These are phyloP conservation scores for Exutisphaerella laricina DNA, from an alignment of 2,329 filamentous ascomycete species.

Conservation along the genomic window DNA sequence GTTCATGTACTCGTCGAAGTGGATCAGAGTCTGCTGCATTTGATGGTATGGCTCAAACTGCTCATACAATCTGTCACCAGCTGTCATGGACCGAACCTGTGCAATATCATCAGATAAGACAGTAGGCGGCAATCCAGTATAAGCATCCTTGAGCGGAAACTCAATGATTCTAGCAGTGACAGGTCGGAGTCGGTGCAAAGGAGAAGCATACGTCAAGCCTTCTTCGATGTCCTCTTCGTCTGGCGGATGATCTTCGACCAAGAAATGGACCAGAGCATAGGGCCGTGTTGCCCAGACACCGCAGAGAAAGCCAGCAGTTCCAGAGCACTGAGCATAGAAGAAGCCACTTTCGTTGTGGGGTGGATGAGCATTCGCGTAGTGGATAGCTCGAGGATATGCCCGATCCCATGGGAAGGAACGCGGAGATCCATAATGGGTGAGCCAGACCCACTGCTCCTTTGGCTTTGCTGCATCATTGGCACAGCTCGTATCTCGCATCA, in stretches of 20 bases:
- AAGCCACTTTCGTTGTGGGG: constrained; percentile 15
- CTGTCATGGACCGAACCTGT: constrained; percentile 17
- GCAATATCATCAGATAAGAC: constrained; percentile 12
- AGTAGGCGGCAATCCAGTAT: constrained; percentile 12
- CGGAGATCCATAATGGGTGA: constrained; percentile 7
- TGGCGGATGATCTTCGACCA: constrained; percentile 12
- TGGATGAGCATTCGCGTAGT: constrained; percentile 11
- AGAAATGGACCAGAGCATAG: constrained; percentile 18
- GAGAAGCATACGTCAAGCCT: constrained; percentile 9
- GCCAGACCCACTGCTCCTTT: constrained; percentile 16
- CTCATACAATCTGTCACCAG: constrained; percentile 15
- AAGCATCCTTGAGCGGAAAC: constrained; percentile 15
- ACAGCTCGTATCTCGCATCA: constrained; percentile 12
- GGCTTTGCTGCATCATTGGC: constrained; percentile 3
- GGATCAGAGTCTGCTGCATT: constrained; percentile 8
- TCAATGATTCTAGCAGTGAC: constrained; percentile 19
- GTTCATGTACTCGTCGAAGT: constrained; percentile 16
- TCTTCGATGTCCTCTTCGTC: constrained; percentile 3
- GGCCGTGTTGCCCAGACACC: constrained; percentile 16
- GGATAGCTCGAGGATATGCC: constrained; percentile 12
- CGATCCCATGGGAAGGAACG: constrained; percentile 10
- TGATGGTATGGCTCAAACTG: constrained; percentile 16
- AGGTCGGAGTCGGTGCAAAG: constrained; percentile 5
- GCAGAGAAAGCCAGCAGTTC: constrained; percentile 15
- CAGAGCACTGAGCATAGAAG: constrained; percentile 14